Evolutionary conservation across 2,329 filamentous ascomycete genomes (phyloP), one percentile per base, ranked within the genome.

Genomic region (Penicillium aurantiogriseum): DNA sequence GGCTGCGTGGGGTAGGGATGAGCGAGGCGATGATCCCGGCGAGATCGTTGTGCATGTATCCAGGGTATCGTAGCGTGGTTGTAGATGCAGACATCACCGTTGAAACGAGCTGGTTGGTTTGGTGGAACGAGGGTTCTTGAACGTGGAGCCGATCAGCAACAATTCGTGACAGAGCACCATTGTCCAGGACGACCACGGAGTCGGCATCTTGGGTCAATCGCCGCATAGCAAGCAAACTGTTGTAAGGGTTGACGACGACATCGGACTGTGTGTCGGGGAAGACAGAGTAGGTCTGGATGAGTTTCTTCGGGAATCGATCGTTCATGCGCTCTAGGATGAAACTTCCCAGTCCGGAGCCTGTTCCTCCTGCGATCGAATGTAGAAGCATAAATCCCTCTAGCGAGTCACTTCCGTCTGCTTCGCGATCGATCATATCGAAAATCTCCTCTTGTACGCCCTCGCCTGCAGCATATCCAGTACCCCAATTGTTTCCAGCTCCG

Each of bases 21-120:
- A 99, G 83, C 21, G 92, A 96, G 25, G 95, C 94, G 57, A 99
- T 84, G 68, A 99, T 97, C 76, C 93, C 94, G 71, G 96, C 92
- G 17, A 99, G 88, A 72, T 99, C 94, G 76, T 99, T 99, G 81
- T 99, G 94, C 94, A 99, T 99, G 78, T 99, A 99, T 39, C 94
- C 94, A 1, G 94, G 94, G 74, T 99, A 99, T 71, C 94, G 86
- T 50, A 99, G 85, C 2, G 95, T 97, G 10, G 93, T 97, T 4
- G 94, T 99, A 71, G 91, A 95, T 39, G 94, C 94, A 36, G 92
- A 97, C 94, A 99, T 99, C 74, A 99, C 95, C 1, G 95, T 99
- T 8, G 92, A 94, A 4, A 94, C 84, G 85, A 99, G 83, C 75
- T 97, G 94, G 73, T 99, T 99, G 1, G 94, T 99, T 75, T 99